These are phyloP conservation scores for Amanita rimosa DNA, from an alignment of 768 basidiomycete genomes.

Conservation along the genomic window DNA sequence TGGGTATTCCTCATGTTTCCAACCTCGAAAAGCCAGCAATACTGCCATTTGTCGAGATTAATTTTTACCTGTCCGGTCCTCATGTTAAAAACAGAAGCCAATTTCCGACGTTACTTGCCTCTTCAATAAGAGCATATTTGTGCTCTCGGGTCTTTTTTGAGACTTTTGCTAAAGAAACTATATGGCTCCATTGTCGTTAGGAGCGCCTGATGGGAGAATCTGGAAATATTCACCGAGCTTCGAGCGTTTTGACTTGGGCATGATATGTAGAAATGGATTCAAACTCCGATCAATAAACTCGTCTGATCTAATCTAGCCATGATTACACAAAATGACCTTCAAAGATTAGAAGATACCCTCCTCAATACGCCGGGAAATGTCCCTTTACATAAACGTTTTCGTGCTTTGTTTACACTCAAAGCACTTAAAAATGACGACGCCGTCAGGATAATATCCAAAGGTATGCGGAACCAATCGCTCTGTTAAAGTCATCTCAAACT, in stretches of 20 bases:
- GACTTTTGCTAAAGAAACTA: constrained; percentile 92
- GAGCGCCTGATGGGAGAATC: constrained; percentile 5
- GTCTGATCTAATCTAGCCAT: too few relatives aligned
- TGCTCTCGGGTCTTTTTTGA: constrained; percentile 87
- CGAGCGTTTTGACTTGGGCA: constrained; percentile 85
- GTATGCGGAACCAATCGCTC: constrained; percentile 22
- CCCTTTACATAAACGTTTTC: constrained; percentile 78
- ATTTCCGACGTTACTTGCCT: constrained; percentile 24
- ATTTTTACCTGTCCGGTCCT: constrained; percentile 53
- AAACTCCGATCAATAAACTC: constrained; percentile 37
- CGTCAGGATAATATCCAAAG: constrained; percentile 77
- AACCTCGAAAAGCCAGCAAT: constrained; percentile 93
- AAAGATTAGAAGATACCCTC: constrained; percentile 59
- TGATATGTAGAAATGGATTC: constrained; percentile 28
- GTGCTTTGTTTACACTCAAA: constrained; percentile 89
- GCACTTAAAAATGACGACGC: constrained; percentile 70
- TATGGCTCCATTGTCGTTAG: constrained; percentile 9
- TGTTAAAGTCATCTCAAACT: constrained; percentile 6
- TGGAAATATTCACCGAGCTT: constrained; percentile 60
- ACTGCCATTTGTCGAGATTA: constrained; percentile 82
- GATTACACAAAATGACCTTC: constrained; percentile 39
- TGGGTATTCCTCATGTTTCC: constrained; percentile 94
- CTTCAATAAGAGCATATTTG: constrained; percentile 73
- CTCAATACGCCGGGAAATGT: constrained; percentile 67
- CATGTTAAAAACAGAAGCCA: not conserved